Conservation (phyloP, 768 basidiomycete genomes). For the Lactifluus piperatus region DNA sequence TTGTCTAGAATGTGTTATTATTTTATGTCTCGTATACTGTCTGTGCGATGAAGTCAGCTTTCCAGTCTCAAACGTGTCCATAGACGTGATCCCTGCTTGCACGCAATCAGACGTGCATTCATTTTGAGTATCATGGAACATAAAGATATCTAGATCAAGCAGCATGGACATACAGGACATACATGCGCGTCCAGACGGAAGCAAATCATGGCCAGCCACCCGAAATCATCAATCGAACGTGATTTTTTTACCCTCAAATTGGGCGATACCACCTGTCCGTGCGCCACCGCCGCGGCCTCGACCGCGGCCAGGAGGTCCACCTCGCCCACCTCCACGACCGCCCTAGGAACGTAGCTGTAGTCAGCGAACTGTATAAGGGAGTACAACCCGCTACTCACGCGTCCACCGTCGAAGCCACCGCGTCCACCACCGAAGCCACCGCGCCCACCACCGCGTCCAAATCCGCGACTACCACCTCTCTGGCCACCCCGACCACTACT, state of each 20-base stretch:
- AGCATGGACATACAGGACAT: neutral
- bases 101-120: neutral
- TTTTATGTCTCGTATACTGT: too few relatives aligned
- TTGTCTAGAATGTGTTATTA: neutral
- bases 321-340: constrained; percentile 33
- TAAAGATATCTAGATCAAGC: neutral
- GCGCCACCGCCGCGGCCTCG: constrained; percentile 36
- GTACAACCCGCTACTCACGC: constrained; percentile 27
- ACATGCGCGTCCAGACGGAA: neutral
- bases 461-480: constrained; percentile 34
- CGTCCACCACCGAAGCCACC: constrained; percentile 40
- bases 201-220: neutral
- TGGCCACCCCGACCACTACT: constrained; percentile 44
- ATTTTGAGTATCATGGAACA: neutral
- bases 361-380: neutral
- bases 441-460: constrained; percentile 32
- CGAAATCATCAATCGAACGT: constrained; percentile 34
- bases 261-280: constrained; percentile 56
- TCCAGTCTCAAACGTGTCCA: neutral
- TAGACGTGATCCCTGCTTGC: neutral
- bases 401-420: constrained; percentile 38
- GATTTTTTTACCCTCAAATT: constrained; percentile 60
- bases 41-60: neutral
- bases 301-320: constrained; percentile 30
- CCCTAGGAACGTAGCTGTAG: neutral